These are phyloP conservation scores for Cercospora sp. DNA, from an alignment of 2,329 filamentous ascomycete genomes.

Conservation along the genomic window DNA sequence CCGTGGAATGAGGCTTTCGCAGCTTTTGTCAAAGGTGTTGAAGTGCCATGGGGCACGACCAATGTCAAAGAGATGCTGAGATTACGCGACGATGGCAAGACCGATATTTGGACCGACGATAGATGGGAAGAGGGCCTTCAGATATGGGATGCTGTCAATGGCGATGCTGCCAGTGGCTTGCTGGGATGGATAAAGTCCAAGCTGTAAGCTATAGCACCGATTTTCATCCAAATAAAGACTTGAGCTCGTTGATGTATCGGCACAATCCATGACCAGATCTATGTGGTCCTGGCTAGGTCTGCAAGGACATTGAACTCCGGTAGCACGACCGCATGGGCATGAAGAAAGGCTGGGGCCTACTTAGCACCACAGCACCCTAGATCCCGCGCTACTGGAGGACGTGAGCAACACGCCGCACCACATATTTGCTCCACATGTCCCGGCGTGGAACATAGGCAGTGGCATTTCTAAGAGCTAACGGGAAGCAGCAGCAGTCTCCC, in stretches of 20 bases:
- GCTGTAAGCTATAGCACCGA: conserved; percentile 21
- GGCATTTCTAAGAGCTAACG: not conserved
- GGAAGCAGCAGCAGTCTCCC: not conserved
- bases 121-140: conserved; percentile 50
- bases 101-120: conserved; percentile 51
- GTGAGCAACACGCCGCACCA: not conserved
- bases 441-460: not conserved
- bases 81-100: conserved; percentile 48
- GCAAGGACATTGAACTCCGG: not conserved
- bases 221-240: not conserved
- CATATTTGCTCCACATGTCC: not conserved
- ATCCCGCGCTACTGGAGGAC: not conserved
- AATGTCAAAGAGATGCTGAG: conserved; percentile 46
- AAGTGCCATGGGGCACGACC: conserved; percentile 44
- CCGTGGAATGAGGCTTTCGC: conserved; percentile 45
- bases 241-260: not conserved
- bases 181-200: conserved; percentile 31
- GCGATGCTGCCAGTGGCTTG: conserved; percentile 24
- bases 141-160: conserved; percentile 50
- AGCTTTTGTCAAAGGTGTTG: conserved; percentile 45
- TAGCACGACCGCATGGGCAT: not conserved
- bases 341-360: not conserved
- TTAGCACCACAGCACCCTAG: not conserved
- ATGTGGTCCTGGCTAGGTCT: not conserved
- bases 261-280: not conserved